These are phyloP conservation scores for Hygrophorus russula DNA, from an alignment of 768 basidiomycete genomes.

Conservation along the genomic window DNA sequence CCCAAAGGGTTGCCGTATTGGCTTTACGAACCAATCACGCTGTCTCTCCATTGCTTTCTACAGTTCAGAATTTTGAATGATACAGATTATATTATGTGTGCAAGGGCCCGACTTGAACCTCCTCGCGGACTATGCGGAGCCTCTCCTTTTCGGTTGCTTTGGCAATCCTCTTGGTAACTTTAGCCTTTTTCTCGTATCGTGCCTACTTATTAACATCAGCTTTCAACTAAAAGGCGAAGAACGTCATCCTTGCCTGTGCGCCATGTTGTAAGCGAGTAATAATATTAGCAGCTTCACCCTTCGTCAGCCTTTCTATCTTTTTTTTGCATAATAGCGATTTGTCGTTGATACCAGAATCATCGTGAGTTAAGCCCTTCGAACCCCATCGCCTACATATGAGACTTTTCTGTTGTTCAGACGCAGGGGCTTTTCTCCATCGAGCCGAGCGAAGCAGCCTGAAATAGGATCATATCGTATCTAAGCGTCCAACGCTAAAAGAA, in stretches of 20 bases:
- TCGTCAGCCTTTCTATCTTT: constrained; percentile 40
- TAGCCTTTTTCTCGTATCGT: constrained; percentile 44
- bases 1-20: constrained; percentile 55
- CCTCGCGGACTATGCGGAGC: constrained; percentile 36
- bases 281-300: constrained; percentile 72
- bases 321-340: constrained; percentile 12
- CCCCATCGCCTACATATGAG: constrained; percentile 45
- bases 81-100: not conserved
- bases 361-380: constrained; percentile 13
- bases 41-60: constrained; percentile 54
- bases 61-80: constrained; percentile 7
- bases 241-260: constrained; percentile 38
- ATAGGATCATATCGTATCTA: constrained; percentile 3
- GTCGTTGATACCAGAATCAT: constrained; percentile 12
- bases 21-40: constrained; percentile 47
- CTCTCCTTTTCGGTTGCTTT: constrained; percentile 34
- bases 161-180: constrained; percentile 24
- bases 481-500: not conserved
- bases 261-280: constrained; percentile 73
- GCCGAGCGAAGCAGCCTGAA: constrained; percentile 51
- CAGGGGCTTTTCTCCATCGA: constrained; percentile 51
- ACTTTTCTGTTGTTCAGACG: constrained; percentile 48
- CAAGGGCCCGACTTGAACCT: constrained; percentile 53
- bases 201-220: constrained; percentile 22
- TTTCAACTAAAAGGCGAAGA: not conserved